Base-by-base conservation (phyloP, 106 monocot genomes). In the Dioscorea zingiberensis region DNA sequence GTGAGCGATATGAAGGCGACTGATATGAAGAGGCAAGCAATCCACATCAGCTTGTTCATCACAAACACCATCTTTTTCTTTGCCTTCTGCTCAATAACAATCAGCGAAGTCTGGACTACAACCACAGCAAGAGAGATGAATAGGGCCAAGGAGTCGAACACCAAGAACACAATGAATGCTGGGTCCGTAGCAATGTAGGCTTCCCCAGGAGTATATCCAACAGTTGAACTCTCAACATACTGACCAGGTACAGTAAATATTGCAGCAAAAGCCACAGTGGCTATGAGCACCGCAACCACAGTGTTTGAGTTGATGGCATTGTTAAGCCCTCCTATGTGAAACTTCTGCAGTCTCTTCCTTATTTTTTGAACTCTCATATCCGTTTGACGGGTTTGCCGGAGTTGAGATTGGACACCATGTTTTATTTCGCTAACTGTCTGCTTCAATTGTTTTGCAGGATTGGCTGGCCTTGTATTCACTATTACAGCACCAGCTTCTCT, bases 111-210 rank as follows among this genome's bases (percentile, higher is more conserved):
- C 56, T 78, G 78, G 0, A 78, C 78, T 18, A 78, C 66, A 7
- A 93, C 93, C 5, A 93, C 93, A 16, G 85, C 88, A 11, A 88
- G 80, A 11, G 93, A 89, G 59, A 93, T 89, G 77, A 93, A 89
- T 15, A 93, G 76, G 1, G 93, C 81, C 58, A 88, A 30, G 17
- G 93, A 77, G 68, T 93, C 84, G 21, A 77, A 88, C 7, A 93
- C 69, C 44, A 93, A 62, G 64, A 93, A 93, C 32, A 93, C 62
- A 25, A 74, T 81, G 59, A 93, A 93, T 85, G 7, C 51, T 4
- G 51, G 51, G 13, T 51, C 51, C 1, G 19, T 19, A 16, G 51
- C 51, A 18, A 51, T 51, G 19, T 51, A 51, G 13, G 51, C 51
- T 51, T 51, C 51, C 51, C 51, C 51, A 8, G 4, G 51, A 16